Percentiles rank a stretch among this genome's conserved stretches.
phyloP scores from a whole-genome alignment of 495 filamentous ascomycete genomes.

The Penicillium malachiteum region DNA sequence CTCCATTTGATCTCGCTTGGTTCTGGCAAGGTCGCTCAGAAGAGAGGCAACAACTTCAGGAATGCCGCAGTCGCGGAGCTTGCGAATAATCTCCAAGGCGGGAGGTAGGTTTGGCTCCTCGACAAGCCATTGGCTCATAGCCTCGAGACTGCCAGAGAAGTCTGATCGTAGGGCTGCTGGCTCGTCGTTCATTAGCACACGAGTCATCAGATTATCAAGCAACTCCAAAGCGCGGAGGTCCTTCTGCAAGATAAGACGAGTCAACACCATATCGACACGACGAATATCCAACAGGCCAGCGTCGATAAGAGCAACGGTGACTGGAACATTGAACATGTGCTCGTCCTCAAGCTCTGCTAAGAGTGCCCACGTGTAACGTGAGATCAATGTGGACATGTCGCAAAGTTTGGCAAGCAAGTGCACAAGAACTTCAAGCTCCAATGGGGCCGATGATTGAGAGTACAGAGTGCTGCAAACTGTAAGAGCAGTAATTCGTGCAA shows the following conservation, averaged over 20 bases:
- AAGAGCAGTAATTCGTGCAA: conserved; percentile 65
- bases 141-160: conserved; percentile 78
- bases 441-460: conserved; percentile 51
- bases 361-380: conserved; percentile 64
- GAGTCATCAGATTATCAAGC: conserved; percentile 70
- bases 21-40: conserved; percentile 48
- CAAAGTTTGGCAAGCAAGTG: conserved; percentile 79
- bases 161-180: conserved; percentile 78
- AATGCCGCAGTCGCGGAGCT: conserved; percentile 63
- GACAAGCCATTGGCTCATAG: conserved; percentile 75
- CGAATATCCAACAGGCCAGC: conserved; percentile 72
- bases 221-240: conserved; percentile 71
- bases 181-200: conserved; percentile 71
- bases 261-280: conserved; percentile 73
- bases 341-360: conserved; percentile 69
- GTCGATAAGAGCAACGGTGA: conserved; percentile 75
- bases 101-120: conserved; percentile 66
- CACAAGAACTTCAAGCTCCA: conserved; percentile 82
- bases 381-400: conserved; percentile 69
- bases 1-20: conserved; percentile 77
- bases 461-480: conserved; percentile 72
- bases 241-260: conserved; percentile 66
- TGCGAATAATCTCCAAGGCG: conserved; percentile 68
- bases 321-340: conserved; percentile 72
- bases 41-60: conserved; percentile 49